A percentile compares a stretch with the other conserved stretches of the same genome.
Evolutionary conservation across 208 protist genomes (phyloP).

Genomic region (Acanthamoeba castellanii): DNA sequence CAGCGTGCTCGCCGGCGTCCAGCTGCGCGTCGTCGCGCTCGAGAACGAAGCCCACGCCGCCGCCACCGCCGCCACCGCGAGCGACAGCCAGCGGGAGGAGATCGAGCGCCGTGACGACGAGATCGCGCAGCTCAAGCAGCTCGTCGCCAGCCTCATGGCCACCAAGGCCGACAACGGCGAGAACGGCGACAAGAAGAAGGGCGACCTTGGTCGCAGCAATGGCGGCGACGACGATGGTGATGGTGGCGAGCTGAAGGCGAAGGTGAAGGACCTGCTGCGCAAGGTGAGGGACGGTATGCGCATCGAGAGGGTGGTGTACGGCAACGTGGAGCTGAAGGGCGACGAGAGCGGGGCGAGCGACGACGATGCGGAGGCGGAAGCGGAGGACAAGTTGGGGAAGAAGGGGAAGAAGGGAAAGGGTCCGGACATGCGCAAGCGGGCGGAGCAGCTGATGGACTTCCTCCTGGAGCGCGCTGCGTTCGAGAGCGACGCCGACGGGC

Average conservation of each 20-base stretch:
- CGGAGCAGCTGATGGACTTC: background rate
- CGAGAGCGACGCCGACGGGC: background rate
- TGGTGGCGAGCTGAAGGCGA: background rate
- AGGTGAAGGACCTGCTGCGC: background rate
- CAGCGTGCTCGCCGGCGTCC: background rate
- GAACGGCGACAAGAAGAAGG: background rate
- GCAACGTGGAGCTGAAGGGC: background rate
- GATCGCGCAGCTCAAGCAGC: constrained; percentile 9
- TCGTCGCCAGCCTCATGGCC: background rate
- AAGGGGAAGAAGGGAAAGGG: constrained; percentile 47
- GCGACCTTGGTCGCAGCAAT: background rate
- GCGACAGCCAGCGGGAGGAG: background rate
- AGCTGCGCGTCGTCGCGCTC: background rate
- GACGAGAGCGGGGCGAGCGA: constrained; percentile 64
- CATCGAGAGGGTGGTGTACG: background rate
- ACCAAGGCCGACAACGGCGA: constrained; percentile 36
- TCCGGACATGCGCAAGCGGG: background rate
- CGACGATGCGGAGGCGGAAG: background rate
- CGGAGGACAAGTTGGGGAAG: background rate
- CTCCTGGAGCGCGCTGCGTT: background rate
- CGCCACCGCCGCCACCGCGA: no score
- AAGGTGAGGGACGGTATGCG: background rate
- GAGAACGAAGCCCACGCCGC: background rate
- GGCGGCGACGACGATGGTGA: background rate
- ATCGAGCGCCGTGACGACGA: background rate